Evolutionary conservation across 148 eudicot species (phyloP).

Genomic region (Selenicereus undatus): DNA sequence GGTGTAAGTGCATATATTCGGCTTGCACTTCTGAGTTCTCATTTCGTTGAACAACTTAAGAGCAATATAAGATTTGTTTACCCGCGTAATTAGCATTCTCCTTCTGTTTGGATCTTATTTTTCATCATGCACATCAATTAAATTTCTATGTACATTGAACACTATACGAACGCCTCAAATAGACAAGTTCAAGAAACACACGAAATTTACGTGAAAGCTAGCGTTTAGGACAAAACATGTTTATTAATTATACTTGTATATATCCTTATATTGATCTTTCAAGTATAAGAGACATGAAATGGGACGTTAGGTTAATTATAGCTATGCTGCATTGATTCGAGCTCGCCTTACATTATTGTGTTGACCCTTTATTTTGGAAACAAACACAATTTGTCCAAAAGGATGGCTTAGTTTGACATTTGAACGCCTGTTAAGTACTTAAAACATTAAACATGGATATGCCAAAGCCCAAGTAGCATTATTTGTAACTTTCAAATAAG

Average conservation of each 20-base stretch:
- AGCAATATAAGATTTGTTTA: constrained; percentile 70
- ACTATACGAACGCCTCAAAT: background rate
- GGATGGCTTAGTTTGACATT: too few species aligned
- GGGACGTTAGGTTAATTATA: too few species aligned
- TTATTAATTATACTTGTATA: too few species aligned
- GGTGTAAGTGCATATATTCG: constrained; percentile 85
- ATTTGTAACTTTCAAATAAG: background rate
- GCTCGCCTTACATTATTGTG: too few species aligned
- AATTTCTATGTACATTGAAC: background rate
- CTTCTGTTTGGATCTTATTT: constrained; percentile 5
- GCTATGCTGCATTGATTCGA: too few species aligned
- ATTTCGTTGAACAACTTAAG: constrained; percentile 74
- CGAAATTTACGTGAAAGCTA: background rate
- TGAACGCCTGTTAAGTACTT: too few species aligned
- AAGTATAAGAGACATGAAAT: too few species aligned
- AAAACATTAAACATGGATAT: background rate
- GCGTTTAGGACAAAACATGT: too few species aligned
- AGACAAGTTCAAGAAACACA: background rate
- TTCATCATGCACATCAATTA: background rate
- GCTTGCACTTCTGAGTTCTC: constrained; percentile 60
- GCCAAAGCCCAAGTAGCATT: background rate
- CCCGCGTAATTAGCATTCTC: constrained; percentile 38
- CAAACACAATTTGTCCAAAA: too few species aligned
- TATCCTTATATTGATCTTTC: too few species aligned
- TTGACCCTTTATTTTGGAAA: too few species aligned